Evolutionary conservation across 495 filamentous ascomycete species (phyloP).

Genomic region (Trichoderma erinaceum): DNA sequence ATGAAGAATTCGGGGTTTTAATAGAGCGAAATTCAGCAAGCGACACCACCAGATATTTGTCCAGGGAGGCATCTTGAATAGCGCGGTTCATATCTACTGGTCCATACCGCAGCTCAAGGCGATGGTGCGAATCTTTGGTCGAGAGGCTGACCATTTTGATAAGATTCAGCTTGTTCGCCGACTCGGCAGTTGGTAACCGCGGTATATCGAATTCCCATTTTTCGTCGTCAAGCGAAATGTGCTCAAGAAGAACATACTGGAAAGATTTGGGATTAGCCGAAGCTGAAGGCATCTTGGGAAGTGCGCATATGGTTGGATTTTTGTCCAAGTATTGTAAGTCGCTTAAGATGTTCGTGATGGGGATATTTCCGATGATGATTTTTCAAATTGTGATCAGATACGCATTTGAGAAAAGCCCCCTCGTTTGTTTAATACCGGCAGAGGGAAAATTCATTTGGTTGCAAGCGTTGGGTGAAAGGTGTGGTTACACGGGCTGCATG

Average conservation of each 20-base stretch:
- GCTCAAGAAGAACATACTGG: conserved; percentile 22
- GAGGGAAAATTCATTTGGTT: background rate
- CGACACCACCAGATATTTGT: conserved; percentile 35
- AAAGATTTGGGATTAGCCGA: conserved; percentile 22
- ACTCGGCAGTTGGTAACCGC: conserved; percentile 24
- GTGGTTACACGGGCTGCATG: background rate
- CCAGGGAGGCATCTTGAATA: conserved; percentile 23
- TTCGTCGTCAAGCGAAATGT: conserved; percentile 26
- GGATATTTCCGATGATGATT: background rate
- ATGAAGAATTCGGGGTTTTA: conserved; percentile 17
- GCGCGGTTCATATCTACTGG: conserved; percentile 31
- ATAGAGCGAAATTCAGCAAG: conserved; percentile 36
- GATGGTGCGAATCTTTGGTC: conserved; percentile 25
- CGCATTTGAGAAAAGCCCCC: background rate
- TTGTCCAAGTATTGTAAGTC: background rate
- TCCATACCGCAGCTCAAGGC: conserved; percentile 28
- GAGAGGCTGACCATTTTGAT: conserved; percentile 31
- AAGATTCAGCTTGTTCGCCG: conserved; percentile 23
- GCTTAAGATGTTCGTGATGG: background rate
- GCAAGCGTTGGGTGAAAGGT: background rate
- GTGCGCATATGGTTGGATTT: background rate
- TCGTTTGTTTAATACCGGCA: background rate
- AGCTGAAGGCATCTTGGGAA: conserved; percentile 1
- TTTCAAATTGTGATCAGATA: background rate
- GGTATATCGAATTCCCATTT: conserved; percentile 30